Percentiles rank a stretch among this genome's conserved stretches.
These are phyloP conservation scores for Pichia sp. DNA, from an alignment of 1,139 yeast genomes.

Conservation along the genomic window DNA sequence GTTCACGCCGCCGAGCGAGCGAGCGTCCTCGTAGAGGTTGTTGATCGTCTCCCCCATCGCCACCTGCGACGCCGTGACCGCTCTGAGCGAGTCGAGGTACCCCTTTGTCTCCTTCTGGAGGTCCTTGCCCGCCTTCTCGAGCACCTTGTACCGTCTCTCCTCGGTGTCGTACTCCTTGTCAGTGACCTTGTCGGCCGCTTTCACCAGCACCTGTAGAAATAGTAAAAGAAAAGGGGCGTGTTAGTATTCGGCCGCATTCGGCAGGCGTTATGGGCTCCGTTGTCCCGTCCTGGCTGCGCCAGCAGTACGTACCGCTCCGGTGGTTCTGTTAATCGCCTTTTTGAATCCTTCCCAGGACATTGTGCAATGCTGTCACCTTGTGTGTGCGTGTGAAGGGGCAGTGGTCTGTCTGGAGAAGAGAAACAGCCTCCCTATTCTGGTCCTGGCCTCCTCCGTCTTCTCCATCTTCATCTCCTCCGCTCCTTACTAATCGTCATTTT, in stretches of 20 bases:
- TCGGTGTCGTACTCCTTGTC: conserved; percentile 92
- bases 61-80: conserved; percentile 94
- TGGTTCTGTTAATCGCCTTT: conserved; percentile 93
- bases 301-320: conserved; percentile 51
- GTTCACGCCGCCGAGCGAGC: conserved; percentile 58
- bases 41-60: conserved; percentile 94
- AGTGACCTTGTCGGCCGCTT: conserved; percentile 83
- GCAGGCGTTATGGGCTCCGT: too few relatives aligned
- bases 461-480: neutral
- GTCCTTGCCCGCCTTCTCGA: conserved; percentile 77
- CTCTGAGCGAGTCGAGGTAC: conserved; percentile 83
- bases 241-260: neutral
- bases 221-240: too few relatives aligned
- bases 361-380: neutral
- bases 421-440: neutral
- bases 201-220: conserved; percentile 45
- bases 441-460: neutral
- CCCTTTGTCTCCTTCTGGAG: conserved; percentile 92
- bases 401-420: neutral
- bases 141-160: conserved; percentile 79
- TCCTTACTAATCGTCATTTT: neutral
- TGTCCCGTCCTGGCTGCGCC: too few relatives aligned
- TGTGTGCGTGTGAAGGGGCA: too few relatives aligned
- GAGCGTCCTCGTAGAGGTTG: conserved; percentile 88
- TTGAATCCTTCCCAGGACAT: conserved; percentile 98